Evolutionary conservation across 495 filamentous ascomycete genomes (phyloP), one percentile per base, ranked within the genome.

Genomic region (Usnea hakonensis): DNA sequence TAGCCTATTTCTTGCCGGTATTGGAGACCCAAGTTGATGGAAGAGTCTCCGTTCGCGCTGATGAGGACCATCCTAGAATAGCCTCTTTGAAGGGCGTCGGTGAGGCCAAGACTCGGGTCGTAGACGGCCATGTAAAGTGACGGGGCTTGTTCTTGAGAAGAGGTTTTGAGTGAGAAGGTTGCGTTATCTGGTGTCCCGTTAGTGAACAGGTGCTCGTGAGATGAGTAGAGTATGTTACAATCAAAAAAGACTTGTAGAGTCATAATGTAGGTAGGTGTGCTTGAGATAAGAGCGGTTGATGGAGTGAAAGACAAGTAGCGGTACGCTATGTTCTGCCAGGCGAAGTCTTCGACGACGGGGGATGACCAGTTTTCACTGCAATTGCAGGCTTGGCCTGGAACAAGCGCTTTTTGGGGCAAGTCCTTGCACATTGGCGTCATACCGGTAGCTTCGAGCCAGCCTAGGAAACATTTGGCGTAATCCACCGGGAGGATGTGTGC

Each of bases 251-350:
- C 43, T 21, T 46, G 43, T 9, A 46, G 7, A 5, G 43, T 46
- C 43, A 46, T 46, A 21, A 23, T 46, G n/a, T 46, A 46, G 43
- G 43, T 46, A 9, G 43, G 43, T 9, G 5, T 21, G 43, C 43
- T 23, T 19, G 43, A 4, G 9, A 61, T 26, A 3, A 61, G 30
- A 23, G 59, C 46, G 8, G 32, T 19, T 10, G 44, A 36, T 19
- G 59, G 59, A 26, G 14, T 33, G 44, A 46, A 61, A 30, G 59
- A 61, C 3, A 61, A 28, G 44, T 61, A 55, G 10, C 59, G 59
- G 48, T 61, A 61, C 33, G 21, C 53, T 32, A 36, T 61, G 46
- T 61, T 61, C 28, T 61, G 59, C 59, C 59, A 61, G 28, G 13
- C 21, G 30, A 61, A 61, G 11, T 52, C 28, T 21, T 61, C 59